These are phyloP conservation scores for Aspergillus amoenus DNA, from an alignment of 2,329 filamentous ascomycete genomes.

Conservation along the genomic window DNA sequence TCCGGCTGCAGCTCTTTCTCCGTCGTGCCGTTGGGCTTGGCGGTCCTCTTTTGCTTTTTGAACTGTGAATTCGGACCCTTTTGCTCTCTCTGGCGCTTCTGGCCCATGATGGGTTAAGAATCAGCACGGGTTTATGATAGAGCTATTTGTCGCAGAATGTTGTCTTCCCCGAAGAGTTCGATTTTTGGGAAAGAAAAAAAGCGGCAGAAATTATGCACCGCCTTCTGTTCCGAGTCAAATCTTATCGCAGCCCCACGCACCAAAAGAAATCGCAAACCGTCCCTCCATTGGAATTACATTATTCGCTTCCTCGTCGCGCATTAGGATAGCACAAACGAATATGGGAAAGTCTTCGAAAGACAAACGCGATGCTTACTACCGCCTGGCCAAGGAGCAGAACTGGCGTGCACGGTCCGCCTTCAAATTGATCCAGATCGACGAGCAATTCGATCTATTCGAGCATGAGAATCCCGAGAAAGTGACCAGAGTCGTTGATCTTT, in stretches of 20 bases:
- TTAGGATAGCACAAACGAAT: neutral
- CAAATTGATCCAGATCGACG: constrained; percentile 94
- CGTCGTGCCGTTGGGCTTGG: constrained; percentile 14
- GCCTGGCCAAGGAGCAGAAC: constrained; percentile 96
- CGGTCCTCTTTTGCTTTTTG: constrained; percentile 38
- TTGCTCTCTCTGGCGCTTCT: constrained; percentile 36
- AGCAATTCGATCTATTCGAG: constrained; percentile 92
- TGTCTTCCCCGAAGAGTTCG: neutral
- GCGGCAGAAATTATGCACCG: constrained; percentile 34
- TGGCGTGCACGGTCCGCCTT: constrained; percentile 96
- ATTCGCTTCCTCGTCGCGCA: neutral
- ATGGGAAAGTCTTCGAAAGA: constrained; percentile 99
- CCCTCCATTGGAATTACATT: neutral
- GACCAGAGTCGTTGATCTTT: constrained; percentile 90
- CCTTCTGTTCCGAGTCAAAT: constrained; percentile 26
- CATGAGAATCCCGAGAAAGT: constrained; percentile 63
- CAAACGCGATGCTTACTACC: constrained; percentile 96
- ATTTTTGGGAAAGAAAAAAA: constrained; percentile 29
- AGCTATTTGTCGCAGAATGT: constrained; percentile 4
- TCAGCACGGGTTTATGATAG: neutral
- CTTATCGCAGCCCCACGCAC: constrained; percentile 39
- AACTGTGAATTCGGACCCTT: constrained; percentile 28
- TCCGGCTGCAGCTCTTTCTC: constrained; percentile 24
- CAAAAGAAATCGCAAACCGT: constrained; percentile 15
- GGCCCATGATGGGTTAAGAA: constrained; percentile 28